Evolutionary conservation across 495 filamentous ascomycete species (phyloP).

Genomic region (Podospora sp.): DNA sequence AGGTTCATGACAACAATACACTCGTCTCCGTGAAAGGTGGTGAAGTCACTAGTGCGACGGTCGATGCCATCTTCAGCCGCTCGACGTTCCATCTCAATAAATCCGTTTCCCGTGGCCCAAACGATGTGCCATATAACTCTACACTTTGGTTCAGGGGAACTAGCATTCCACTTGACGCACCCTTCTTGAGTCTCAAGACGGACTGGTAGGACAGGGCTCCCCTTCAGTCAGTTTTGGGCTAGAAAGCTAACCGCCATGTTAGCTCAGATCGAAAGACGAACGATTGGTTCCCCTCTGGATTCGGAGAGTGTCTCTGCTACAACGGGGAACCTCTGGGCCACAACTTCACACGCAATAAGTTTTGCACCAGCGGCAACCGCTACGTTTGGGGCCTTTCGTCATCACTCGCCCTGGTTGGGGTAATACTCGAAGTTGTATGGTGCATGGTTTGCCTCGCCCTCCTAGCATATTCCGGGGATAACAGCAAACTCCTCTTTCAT

Average conservation of each 20-base stretch:
- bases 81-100: conserved; percentile 6
- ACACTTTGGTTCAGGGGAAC: conserved; percentile 4
- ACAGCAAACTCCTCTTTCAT: not conserved
- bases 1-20: not conserved
- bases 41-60: not conserved
- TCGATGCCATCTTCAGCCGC: not conserved
- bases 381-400: conserved; percentile 13
- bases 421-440: conserved; percentile 13
- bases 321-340: conserved; percentile 12
- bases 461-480: not conserved
- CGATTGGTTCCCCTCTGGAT: not conserved
- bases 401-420: not conserved
- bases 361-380: not conserved
- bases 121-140: conserved; percentile 9
- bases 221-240: not conserved
- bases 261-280: not conserved
- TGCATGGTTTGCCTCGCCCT: conserved; percentile 10
- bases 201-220: not conserved
- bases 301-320: conserved; percentile 15
- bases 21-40: not conserved
- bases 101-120: not conserved
- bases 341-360: not conserved
- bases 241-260: not conserved
- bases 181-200: conserved; percentile 5
- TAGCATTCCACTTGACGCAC: not conserved